Base-by-base conservation (phyloP, 192 early-diverging fungal genomes). In the Podila horticola region DNA sequence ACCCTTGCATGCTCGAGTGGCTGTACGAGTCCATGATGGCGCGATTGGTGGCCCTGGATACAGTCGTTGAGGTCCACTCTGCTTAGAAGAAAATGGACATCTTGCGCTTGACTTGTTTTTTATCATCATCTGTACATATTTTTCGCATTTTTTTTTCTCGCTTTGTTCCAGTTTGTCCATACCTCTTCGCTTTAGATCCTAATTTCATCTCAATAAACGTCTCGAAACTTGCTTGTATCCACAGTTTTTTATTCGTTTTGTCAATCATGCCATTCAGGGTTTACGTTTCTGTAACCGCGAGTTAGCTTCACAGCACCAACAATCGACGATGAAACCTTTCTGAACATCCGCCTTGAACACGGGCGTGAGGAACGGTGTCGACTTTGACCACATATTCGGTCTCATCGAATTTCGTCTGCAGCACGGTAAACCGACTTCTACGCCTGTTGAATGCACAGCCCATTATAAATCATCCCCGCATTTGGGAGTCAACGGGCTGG, bases 21-120 rank as follows among this genome's bases (percentile, higher is more conserved):
- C 30, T 79, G 20, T 79, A 79, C 45, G 75, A 79, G 62, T 71
- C 69, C 0, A 52, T 71, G 63, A 48, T 67, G 69, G 75, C 75
- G 7, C 59, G 64, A 19, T 49, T 76, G 41, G 74, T 76, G 1
- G 74, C 64, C 4, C 20, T 70, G 26, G 67, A 76, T 4, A 55
- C 52, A n/a, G 22, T 22, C 8, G 24, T 55, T 11, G 52, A 55
- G n/a, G 52, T 55, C 2, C 52, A 26, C 6, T 55, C 22, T n/a
- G 52, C 6, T 10, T 55, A 55, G 12, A 52, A 55, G 24, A 26
- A 55, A 24, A 19, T 55, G 9, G 6, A n/a, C n/a, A 52, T 0
- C 24, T 55, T 22, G 52, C 52, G 24, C 20, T 52, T 52, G 17
- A 2, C 52, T 55, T n/a, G n/a, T 55, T 55, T 0, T 10, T 52